Evolutionary conservation across 768 basidiomycete species (phyloP), one percentile per base, ranked within the genome.

Genomic region (Fomitopsis pulvina): DNA sequence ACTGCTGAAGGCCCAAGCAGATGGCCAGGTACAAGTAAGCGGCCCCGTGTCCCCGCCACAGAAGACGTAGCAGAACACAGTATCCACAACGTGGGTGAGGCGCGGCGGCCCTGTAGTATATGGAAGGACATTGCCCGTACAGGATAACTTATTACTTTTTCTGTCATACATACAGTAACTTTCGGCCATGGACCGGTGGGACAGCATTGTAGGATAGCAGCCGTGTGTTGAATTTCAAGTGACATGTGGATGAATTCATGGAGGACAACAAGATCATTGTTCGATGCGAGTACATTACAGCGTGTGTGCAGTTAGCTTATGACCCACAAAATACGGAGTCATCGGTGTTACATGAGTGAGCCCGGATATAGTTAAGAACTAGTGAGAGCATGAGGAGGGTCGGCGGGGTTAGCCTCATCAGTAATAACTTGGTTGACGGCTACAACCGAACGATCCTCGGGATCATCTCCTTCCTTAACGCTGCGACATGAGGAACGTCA

Each of bases 1-100:
- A 29, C 64, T 74, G 64, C 66, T 81, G 47, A 76, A 78, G 60
- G 69, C 76, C 8, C 58, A 59, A 45, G 48, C 41, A 4, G 58
- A 59, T n/a, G 55, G 58, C 20, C 53, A 56, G 44, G 6, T 55
- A 20, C 52, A 56, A 20, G 52, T 56, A n/a, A 22, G 38, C 44
- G 44, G 16, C n/a, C 47, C 47, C 18, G 21, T 32, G n/a, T 14
- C 32, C 7, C 45, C 45, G 18, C 45, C 45, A 37, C 34, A 12
- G 5, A 37, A 18, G 14, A 37, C 34, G 34, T 37, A 37, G 34
- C n/a, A n/a, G n/a, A n/a, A n/a, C n/a, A n/a, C n/a, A n/a, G n/a
- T n/a, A n/a, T n/a, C n/a, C n/a, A n/a, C n/a, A n/a, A n/a, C n/a
- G n/a, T n/a, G n/a, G n/a, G n/a, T n/a, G n/a, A n/a, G n/a, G n/a